Evolutionary conservation across 345 rosid species (phyloP), one percentile per base, ranked within the genome.

Genomic region (Durio zibethinus): DNA sequence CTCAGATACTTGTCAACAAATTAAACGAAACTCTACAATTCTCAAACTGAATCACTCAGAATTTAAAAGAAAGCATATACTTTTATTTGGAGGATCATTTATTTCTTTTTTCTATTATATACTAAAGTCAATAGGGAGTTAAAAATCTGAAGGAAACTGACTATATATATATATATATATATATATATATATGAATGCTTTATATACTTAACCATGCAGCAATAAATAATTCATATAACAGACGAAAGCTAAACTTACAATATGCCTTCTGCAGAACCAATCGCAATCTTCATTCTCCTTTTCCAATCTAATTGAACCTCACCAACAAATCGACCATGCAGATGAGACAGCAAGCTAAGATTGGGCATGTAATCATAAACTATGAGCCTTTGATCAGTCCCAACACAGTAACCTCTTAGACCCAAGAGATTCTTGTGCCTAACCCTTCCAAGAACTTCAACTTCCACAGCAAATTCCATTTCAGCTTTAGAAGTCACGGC

Each of bases 391-490:
- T 91, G 93, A 65, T 91, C 91, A 0, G 88, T 84, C 14, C 91
- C 91, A 10, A 61, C 93, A n/a, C 90, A 89, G 35, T 88, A 91
- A 0, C 95, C 95, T 35, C 95, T 80, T 10, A 91, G 85, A 6
- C 93, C 93, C 64, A 89, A 68, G 81, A 91, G 76, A 79, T 91
- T 91, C 80, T 82, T 89, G 84, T 89, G 94, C 85, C 86, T 60
- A 48, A 91, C 91, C 82, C 94, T 91, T 40, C 94, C 92, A 4
- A 91, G 90, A 20, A 91, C 92, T 79, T 89, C 93, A 10, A 91
- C 93, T 86, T 91, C 93, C 66, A 91, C 95, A 0, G 93, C 90
- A 62, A 91, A 91, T 70, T 91, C 95, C 95, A 91, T 91, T 78
- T 91, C 93, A 0, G 93, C 95, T 81, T 91, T 91, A 35, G 84